Base-by-base conservation (phyloP, 768 basidiomycete genomes). In the Leccinum boreale region DNA sequence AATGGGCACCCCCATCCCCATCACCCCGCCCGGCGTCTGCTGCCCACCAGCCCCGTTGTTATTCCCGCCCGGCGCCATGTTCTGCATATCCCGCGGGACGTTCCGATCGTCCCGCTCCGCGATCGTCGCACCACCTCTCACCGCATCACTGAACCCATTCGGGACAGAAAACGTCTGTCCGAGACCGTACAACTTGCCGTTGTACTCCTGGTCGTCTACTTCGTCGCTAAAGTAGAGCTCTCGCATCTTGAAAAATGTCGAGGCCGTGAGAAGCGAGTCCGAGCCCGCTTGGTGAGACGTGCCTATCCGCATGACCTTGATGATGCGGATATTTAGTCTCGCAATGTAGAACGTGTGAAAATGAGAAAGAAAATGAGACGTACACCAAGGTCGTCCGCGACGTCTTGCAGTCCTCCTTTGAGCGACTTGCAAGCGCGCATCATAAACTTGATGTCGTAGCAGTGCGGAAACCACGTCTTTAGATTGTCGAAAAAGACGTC, bases 381-480 rank as follows among this genome's bases (percentile, higher is more conserved):
- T 71, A 98, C 96, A 61, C 92, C 91, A 50, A 98, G 86, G 66
- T 95, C 93, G 66, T 98, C 94, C 44, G 96, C 95, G 28, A 98
- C 90, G 61, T 98, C 93, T 72, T 98, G 95, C 53, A 99, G 75
- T 8, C 95, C 95, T 68, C 94, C 92, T 62, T 90, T 80, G 54
- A 89, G 81, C 39, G 79, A 81, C 73, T 94, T 94, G 58, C 85
- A 89, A 60, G 82, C 84, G 65, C 92, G 86, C 86, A 96, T 94
- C 74, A 99, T 84, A 74, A 89, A 94, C 74, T 98, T 99, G 80
- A 98, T 94, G 74, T 99, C 97, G 73, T 97, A 98, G 47, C 97
- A 87, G 46, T 85, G 87, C 0, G 96, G 96, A 74, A 99, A 98
- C 96, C 97, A 98, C 62, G 84, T 87, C 58, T 77, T 81, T 29